These are phyloP conservation scores for Takakia lepidozioides DNA, from an alignment of 225 moss, liverwort and hornwort genomes.

Conservation along the genomic window DNA sequence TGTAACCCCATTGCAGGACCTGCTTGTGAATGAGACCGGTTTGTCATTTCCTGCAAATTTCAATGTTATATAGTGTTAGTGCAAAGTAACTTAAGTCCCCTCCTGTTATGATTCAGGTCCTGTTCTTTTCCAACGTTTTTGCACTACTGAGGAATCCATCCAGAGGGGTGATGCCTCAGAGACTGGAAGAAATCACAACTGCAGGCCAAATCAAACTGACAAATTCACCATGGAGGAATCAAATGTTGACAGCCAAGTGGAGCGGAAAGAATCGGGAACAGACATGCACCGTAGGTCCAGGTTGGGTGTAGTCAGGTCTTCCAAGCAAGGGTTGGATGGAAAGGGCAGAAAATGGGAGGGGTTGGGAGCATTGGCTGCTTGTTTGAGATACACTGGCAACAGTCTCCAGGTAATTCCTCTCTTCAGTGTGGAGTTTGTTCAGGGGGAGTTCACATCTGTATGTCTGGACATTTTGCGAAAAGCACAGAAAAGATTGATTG, in stretches of 20 bases:
- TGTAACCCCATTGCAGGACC: too few species aligned
- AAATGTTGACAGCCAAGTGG: constrained; percentile 9
- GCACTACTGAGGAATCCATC: constrained; percentile 31
- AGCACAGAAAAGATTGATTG: too few species aligned
- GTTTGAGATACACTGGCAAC: constrained; percentile 47
- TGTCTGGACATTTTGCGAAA: too few species aligned
- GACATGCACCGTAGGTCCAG: too few species aligned
- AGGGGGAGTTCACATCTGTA: too few species aligned
- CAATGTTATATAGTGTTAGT: background rate
- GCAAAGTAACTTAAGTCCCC: too few species aligned
- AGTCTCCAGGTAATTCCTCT: constrained; percentile 55
- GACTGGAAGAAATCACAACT: constrained; percentile 18
- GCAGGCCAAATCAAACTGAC: constrained; percentile 23
- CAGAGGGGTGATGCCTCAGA: too few species aligned
- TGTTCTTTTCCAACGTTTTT: constrained; percentile 26
- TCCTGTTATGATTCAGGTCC: constrained; percentile 27
- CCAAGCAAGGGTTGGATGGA: constrained; percentile 12
- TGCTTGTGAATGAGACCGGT: too few species aligned
- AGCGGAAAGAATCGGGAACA: too few species aligned
- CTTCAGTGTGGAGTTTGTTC: too few species aligned
- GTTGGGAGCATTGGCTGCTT: constrained; percentile 58
- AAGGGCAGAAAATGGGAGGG: constrained; percentile 31
- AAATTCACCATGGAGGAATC: constrained; percentile 11
- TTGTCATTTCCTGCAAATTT: too few species aligned
- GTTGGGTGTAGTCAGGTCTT: too few species aligned